These are phyloP conservation scores for Tetracladium setigerum DNA, from an alignment of 495 filamentous ascomycete genomes.

Conservation along the genomic window DNA sequence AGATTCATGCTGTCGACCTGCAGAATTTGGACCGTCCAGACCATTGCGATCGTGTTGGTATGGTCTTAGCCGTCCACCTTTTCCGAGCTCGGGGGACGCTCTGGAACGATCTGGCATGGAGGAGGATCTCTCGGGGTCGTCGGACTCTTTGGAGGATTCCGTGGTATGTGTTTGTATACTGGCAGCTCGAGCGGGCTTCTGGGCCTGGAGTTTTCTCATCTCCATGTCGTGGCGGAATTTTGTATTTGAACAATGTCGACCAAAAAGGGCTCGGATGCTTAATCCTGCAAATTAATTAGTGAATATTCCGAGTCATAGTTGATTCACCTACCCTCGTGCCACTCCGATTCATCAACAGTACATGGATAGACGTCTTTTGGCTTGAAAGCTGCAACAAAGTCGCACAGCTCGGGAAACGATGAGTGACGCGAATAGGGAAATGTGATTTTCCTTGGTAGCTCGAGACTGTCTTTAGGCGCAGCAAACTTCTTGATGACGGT, in stretches of 20 bases:
- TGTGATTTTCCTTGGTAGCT: conserved; percentile 35
- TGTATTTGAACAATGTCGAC: conserved; percentile 52
- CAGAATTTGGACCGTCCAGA: no score
- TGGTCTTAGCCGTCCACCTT: no score
- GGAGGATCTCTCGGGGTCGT: background rate
- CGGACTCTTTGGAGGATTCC: background rate
- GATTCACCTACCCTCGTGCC: conserved; percentile 51
- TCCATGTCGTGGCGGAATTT: conserved; percentile 59
- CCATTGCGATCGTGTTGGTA: no score
- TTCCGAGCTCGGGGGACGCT: no score
- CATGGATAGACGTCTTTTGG: conserved; percentile 81
- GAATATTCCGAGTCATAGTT: no score
- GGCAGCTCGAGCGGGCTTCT: background rate
- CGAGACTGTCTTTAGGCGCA: background rate
- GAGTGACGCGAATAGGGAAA: conserved; percentile 93
- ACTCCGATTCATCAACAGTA: conserved; percentile 57
- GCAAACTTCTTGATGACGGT: background rate
- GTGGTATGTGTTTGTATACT: background rate
- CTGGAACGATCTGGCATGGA: background rate
- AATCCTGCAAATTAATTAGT: conserved; percentile 20
- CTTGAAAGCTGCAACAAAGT: conserved; percentile 57
- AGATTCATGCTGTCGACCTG: no score
- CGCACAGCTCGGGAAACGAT: conserved; percentile 71
- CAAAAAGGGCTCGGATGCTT: conserved; percentile 62
- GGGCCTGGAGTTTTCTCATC: conserved; percentile 33